Evolutionary conservation across 768 basidiomycete species (phyloP), one percentile per base, ranked within the genome.

Genomic region (Cystoderma amianthinum): DNA sequence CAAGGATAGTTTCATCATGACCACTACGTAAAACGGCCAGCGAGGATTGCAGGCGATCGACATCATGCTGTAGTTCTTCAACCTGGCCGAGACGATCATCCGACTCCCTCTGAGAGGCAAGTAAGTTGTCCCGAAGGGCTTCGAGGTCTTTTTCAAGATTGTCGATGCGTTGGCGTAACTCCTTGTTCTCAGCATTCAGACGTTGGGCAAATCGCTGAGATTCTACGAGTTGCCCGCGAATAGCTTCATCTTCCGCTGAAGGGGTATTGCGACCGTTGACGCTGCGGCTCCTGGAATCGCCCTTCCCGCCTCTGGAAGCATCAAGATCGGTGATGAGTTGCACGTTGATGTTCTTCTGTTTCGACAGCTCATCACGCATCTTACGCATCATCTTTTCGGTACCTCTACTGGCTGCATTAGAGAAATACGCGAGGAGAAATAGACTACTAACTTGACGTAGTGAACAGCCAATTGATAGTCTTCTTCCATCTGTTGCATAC

Each of bases 341-440:
- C 33, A 80, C 68, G 55, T 92, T 94, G 34, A 81, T 62, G 36
- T 71, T 71, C 66, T 96, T 97, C 63, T 95, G 89, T 65, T 87
- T 94, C 49, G 77, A 85, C 43, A 97, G 66, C 56, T 98, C 96
- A 43, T 94, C 95, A 61, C 92, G 89, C 84, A 97, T 90, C 51
- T 85, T 80, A 50, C 92, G 81, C 71, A 97, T 86, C 81, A 98
- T 92, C 66, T 94, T 96, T 63, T 98, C 96, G 1, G 94, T 97
- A 34, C 91, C 91, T 74, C 89, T 92, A 56, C 17, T 28, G 7
- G 25, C n/a, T 28, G n/a, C 25, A 28, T 28, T 36, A 44, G 46
- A 23, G 48, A 20, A 24, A 24, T 52, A 43, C 24, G 43, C 42
- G 39, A 37, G 38, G 42, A 43, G 39, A 46, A 53, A 45, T 47